Conservation (phyloP, 2,329 filamentous ascomycete species). For the Ascocoryne sarcoides region DNA sequence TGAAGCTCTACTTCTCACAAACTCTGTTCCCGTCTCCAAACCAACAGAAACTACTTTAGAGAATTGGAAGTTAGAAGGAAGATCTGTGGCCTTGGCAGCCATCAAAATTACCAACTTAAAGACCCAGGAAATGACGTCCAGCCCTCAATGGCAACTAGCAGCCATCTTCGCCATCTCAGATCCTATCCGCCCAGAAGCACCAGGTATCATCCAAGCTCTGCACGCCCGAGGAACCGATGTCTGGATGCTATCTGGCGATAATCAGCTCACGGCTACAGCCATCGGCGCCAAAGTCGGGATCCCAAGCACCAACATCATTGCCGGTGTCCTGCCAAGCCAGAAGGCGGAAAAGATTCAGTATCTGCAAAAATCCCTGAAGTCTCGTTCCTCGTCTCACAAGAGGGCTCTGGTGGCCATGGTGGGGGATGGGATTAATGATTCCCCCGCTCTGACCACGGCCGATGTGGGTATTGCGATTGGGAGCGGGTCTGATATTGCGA, state of each 20-base stretch:
- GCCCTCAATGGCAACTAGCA: conserved; percentile 27
- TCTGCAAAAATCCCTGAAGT: conserved; percentile 38
- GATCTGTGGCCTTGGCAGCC: conserved; percentile 54
- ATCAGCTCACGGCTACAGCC: conserved; percentile 71
- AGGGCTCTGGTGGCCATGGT: conserved; percentile 67
- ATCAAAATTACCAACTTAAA: conserved; percentile 28
- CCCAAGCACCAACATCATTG: conserved; percentile 63
- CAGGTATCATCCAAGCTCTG: conserved; percentile 54
- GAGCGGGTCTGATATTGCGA: conserved; percentile 72
- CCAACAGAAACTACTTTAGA: conserved; percentile 34
- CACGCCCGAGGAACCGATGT: conserved; percentile 59
- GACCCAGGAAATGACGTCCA: background rate
- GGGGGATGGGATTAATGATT: conserved; percentile 81
- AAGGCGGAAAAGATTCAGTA: conserved; percentile 66
- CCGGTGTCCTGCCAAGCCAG: conserved; percentile 75
- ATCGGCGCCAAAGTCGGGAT: conserved; percentile 74
- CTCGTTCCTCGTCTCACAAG: conserved; percentile 13
- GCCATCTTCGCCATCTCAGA: conserved; percentile 72
- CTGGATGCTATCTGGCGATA: conserved; percentile 92
- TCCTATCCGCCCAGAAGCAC: conserved; percentile 66
- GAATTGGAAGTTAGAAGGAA: conserved; percentile 53
- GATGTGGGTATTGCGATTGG: conserved; percentile 80
- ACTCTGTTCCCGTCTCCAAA: conserved; percentile 33
- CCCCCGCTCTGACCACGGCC: conserved; percentile 68
- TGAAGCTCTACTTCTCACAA: conserved; percentile 55